Evolutionary conservation across 768 basidiomycete genomes (phyloP).

Genomic region (Suillus discolor): DNA sequence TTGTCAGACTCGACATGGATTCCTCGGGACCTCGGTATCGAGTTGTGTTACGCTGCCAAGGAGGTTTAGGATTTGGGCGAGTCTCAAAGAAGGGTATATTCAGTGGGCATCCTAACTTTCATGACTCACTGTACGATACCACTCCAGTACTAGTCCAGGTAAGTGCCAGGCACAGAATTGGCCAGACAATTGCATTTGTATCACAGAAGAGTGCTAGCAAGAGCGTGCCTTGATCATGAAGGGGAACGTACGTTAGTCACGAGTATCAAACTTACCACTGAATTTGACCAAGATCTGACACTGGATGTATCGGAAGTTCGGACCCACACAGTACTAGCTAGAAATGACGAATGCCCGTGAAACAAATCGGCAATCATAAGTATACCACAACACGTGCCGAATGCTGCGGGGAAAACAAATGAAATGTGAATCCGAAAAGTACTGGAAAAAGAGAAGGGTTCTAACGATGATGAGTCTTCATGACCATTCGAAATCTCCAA

Average conservation of each 20-base stretch:
- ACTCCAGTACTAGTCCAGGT: background rate
- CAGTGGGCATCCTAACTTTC: background rate
- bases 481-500: too few relatives aligned
- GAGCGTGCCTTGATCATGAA: background rate
- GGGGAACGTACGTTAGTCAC: background rate
- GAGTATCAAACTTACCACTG: slow-evolving; percentile 1
- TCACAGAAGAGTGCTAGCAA: background rate
- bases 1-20: background rate
- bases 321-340: background rate
- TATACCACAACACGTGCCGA: background rate
- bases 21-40: slow-evolving; percentile 18
- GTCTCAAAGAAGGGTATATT: slow-evolving; percentile 5
- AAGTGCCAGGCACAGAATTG: background rate
- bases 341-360: background rate
- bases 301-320: slow-evolving; percentile 6
- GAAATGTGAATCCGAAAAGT: background rate
- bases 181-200: background rate
- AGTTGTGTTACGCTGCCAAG: background rate
- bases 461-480: too few relatives aligned
- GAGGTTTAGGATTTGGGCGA: background rate
- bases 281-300: background rate
- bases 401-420: background rate
- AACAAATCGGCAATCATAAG: background rate
- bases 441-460: background rate
- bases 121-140: background rate